phyloP scores from a whole-genome alignment of 1,284 basidiomycete species.

The Ustilago hordei region DNA sequence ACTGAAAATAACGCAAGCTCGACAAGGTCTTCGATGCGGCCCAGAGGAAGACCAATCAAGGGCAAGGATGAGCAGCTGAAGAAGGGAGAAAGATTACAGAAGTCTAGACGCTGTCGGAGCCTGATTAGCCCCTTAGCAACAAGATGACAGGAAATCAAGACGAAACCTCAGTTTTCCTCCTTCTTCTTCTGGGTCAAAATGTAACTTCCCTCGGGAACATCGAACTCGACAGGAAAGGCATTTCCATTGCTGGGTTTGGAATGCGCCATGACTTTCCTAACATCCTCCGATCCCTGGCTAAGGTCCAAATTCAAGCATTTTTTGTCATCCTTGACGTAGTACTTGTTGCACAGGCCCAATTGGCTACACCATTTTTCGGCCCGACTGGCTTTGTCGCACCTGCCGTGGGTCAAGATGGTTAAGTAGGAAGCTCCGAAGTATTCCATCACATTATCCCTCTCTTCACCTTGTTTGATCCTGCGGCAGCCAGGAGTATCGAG shows the following conservation, averaged over 20 bases:
- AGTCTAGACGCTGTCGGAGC: not conserved
- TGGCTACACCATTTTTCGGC: not conserved
- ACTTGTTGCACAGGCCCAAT: not conserved
- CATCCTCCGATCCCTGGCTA: too few relatives aligned
- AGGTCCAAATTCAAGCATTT: not conserved
- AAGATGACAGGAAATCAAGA: too few relatives aligned
- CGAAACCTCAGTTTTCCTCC: too few relatives aligned
- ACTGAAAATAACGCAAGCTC: not conserved
- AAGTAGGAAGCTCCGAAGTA: not conserved
- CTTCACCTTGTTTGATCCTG: not conserved
- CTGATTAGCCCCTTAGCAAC: too few relatives aligned
- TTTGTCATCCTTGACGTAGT: not conserved
- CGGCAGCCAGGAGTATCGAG: not conserved
- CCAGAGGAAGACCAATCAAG: not conserved
- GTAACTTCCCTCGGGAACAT: too few relatives aligned
- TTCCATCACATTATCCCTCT: not conserved
- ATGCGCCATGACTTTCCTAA: fast-evolving
- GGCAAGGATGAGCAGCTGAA: not conserved
- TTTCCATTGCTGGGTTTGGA: too few relatives aligned
- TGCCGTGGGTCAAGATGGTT: not conserved
- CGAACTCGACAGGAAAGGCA: too few relatives aligned
- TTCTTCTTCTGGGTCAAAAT: too few relatives aligned
- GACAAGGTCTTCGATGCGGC: not conserved
- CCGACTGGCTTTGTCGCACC: not conserved
- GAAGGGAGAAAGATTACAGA: not conserved